Evolutionary conservation across 2,329 filamentous ascomycete species (phyloP), one percentile per base, ranked within the genome.

Genomic region (Penicillium aurantiogriseum): DNA sequence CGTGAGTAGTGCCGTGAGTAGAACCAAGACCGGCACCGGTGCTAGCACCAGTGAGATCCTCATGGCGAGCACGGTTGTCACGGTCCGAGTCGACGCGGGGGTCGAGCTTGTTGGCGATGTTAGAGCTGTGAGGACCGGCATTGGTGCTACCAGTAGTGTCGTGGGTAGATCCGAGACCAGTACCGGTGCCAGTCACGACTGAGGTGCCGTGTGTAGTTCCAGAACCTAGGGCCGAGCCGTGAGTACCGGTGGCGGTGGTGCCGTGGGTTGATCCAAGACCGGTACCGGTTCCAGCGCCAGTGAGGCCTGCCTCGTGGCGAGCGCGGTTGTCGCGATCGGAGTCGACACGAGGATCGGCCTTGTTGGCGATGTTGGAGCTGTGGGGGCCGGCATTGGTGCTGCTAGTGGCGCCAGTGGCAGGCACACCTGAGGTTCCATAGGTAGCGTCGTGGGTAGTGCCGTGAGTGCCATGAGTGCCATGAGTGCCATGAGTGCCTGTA

Each of bases 51-150:
- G 40, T n/a, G 33, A 35, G 33, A 17, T 5, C 33, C 15, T 36
- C 33, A 4, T 38, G 35, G 17, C 11, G 49, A 42, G 61, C 62
- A 19, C 54, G 57, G 62, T 56, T 61, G 23, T 61, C 62, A 17
- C 49, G 25, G 65, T 85, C 80, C 36, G 77, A 80, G 67, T 73
- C 61, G 56, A 61, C 40, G 27, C 63, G 61, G n/a, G 59, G 63
- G 23, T 73, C 70, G 2, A 67, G n/a, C 63, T 72, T 73, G 62
- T 72, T 72, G 13, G 60, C 63, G n/a, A 69, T 45, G 53, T 70
- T 66, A 15, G 64, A 69, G 50, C 71, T 50, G 52, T 77, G 76
- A 11, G 75, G 74, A 4, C 75, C 74, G 19, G 68, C 69, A 19
- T 73, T 75, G 42, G 44, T 39, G 27, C 36, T 40, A 29, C 35